These are phyloP conservation scores for Sugiyamaella marilandica DNA, from an alignment of 805 yeast species.

Conservation along the genomic window DNA sequence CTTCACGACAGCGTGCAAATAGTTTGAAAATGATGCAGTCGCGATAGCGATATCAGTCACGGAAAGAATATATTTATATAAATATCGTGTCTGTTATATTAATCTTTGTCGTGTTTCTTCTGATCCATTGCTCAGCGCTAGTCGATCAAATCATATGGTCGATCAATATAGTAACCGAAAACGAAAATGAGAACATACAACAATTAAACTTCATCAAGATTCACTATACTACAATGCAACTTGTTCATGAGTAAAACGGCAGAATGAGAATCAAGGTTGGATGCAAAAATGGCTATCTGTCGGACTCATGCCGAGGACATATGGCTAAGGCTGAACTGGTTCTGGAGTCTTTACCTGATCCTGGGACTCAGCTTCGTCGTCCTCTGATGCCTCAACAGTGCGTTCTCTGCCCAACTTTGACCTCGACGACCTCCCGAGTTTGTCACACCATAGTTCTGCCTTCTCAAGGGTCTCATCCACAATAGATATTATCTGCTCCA, in stretches of 20 bases:
- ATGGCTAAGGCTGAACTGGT: background rate
- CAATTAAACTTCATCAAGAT: background rate
- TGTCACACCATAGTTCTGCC: conserved; percentile 74
- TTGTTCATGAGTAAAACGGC: background rate
- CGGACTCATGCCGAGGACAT: background rate
- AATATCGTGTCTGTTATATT: too few relatives aligned
- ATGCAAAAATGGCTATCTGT: too few relatives aligned
- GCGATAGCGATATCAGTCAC: too few relatives aligned
- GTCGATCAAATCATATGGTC: too few relatives aligned
- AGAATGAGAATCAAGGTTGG: too few relatives aligned
- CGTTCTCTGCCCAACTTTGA: background rate
- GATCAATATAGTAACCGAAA: background rate
- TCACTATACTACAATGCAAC: background rate
- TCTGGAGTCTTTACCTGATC: background rate
- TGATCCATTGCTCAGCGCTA: too few relatives aligned
- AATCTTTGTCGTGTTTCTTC: too few relatives aligned
- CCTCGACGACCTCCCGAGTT: conserved; percentile 24
- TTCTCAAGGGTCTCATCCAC: conserved; percentile 79
- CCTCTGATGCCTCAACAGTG: background rate
- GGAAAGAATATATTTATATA: too few relatives aligned
- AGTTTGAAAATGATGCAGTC: conserved; percentile 14
- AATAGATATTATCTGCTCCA: conserved; percentile 72
- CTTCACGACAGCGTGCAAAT: conserved; percentile 22
- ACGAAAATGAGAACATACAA: background rate
- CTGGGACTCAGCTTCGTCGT: background rate